Percentiles rank a stretch among this genome's conserved stretches.
Evolutionary conservation across 306 rosid genomes (phyloP).

Genomic region (Comarum palustre): DNA sequence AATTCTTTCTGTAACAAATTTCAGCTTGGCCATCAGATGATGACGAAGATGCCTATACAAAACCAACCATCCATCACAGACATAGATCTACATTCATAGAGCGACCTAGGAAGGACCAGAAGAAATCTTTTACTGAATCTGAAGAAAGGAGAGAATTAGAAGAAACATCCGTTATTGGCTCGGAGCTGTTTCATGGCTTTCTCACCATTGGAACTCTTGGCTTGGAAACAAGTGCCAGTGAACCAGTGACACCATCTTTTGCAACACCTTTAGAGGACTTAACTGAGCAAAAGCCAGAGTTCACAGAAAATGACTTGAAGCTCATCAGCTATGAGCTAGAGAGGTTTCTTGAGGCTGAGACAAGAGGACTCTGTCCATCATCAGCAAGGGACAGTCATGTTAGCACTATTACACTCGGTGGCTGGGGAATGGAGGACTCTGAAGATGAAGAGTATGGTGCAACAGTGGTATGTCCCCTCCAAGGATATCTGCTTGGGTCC

Average conservation of each 20-base stretch:
- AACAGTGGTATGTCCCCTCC: slow-evolving; percentile 70
- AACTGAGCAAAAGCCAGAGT: slow-evolving; percentile 38
- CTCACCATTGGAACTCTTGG: slow-evolving; percentile 92
- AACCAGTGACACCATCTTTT: slow-evolving; percentile 82
- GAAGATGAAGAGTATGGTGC: slow-evolving; percentile 58
- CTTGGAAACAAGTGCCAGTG: slow-evolving; percentile 46
- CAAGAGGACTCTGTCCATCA: slow-evolving; percentile 44
- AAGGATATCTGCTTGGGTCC: slow-evolving; percentile 79
- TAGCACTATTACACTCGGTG: slow-evolving; percentile 59
- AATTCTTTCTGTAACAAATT: slow-evolving; percentile 36
- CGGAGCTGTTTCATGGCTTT: slow-evolving; percentile 79
- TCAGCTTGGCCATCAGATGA: slow-evolving; percentile 66
- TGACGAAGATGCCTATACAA: slow-evolving; percentile 45
- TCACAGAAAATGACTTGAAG: slow-evolving; percentile 67
- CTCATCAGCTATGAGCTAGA: slow-evolving; percentile 65
- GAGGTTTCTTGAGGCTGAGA: slow-evolving; percentile 75
- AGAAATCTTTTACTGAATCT: slow-evolving; percentile 30
- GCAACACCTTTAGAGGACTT: slow-evolving; percentile 52
- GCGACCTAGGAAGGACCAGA: slow-evolving; percentile 40
- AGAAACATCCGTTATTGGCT: slow-evolving; percentile 39
- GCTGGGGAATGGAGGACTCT: slow-evolving; percentile 48
- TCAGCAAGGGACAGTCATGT: slow-evolving; percentile 68
- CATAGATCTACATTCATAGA: slow-evolving; percentile 37
- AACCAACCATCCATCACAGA: slow-evolving; percentile 39
- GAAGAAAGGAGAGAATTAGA: slow-evolving; percentile 40